These are phyloP conservation scores for Pythium diclinum DNA, from an alignment of 352 stramenopile genomes.

Conservation along the genomic window DNA sequence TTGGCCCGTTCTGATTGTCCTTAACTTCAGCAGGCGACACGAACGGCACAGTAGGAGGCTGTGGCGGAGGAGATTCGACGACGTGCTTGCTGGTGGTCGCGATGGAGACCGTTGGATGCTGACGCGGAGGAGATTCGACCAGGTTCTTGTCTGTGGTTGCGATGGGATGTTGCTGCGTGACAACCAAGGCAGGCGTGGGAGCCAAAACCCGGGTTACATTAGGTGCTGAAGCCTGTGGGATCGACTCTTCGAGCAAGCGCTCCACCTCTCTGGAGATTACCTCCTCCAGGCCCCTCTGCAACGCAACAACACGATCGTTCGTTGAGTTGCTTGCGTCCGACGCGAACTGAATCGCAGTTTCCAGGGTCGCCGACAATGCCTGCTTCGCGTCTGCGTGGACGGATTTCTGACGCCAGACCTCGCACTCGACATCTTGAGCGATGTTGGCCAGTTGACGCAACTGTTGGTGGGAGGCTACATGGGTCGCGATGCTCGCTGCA, in stretches of 20 bases:
- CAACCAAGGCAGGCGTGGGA: not conserved
- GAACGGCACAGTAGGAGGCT: not conserved
- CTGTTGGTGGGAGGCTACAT: not conserved
- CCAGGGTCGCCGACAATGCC: not conserved
- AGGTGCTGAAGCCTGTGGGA: not conserved
- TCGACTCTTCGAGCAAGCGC: not conserved
- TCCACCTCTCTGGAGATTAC: not conserved
- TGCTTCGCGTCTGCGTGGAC: slow-evolving; percentile 4
- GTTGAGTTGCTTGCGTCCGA: not conserved
- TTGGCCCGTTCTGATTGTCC: not conserved
- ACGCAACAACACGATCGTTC: slow-evolving; percentile 3
- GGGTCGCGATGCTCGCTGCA: not conserved
- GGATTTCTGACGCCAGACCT: slow-evolving; percentile 3
- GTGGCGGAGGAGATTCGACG: not conserved
- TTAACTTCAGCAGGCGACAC: not conserved
- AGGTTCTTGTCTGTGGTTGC: not conserved
- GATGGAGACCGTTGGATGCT: not conserved
- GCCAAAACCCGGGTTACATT: not conserved
- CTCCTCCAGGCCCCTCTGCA: slow-evolving; percentile 5
- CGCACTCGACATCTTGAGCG: slow-evolving; percentile 5
- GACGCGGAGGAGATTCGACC: not conserved
- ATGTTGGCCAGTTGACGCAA: slow-evolving; percentile 5
- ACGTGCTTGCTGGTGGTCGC: not conserved
- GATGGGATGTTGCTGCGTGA: not conserved
- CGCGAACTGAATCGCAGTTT: not conserved